A percentile compares a stretch with the other conserved stretches of the same genome.
phyloP scores from a whole-genome alignment of 2,329 filamentous ascomycete genomes.

The Penicillium aurantiogriseum region DNA sequence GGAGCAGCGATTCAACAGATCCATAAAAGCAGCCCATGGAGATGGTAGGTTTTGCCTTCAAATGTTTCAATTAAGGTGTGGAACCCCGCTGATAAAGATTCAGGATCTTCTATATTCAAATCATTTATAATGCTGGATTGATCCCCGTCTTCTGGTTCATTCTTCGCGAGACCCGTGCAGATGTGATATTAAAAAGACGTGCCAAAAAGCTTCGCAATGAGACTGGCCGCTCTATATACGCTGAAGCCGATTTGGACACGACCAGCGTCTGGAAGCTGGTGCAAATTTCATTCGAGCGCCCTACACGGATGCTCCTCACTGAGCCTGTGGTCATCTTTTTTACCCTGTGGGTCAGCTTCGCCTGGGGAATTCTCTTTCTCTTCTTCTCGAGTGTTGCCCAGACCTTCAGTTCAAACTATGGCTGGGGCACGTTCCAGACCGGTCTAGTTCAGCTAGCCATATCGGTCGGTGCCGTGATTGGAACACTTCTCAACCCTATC shows the following conservation, averaged over 20 bases:
- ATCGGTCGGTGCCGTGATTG: conserved; percentile 44
- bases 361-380: conserved; percentile 46
- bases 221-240: conserved; percentile 33
- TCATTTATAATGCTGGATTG: conserved; percentile 44
- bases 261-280: conserved; percentile 28
- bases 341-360: conserved; percentile 47
- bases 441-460: conserved; percentile 45
- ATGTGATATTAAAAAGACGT: conserved; percentile 43
- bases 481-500: conserved; percentile 41
- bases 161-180: conserved; percentile 43
- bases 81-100: not conserved
- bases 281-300: conserved; percentile 43
- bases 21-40: conserved; percentile 36
- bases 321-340: conserved; percentile 46
- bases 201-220: conserved; percentile 41
- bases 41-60: conserved; percentile 35
- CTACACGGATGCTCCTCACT: conserved; percentile 41
- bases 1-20: conserved; percentile 42
- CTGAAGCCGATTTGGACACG: conserved; percentile 25
- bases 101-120: conserved; percentile 49
- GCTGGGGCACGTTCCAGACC: conserved; percentile 35
- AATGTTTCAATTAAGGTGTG: not conserved
- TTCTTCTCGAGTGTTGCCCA: conserved; percentile 45
- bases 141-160: conserved; percentile 44
- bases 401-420: conserved; percentile 41